phyloP scores from a whole-genome alignment of 208 protist genomes.

The Plasmodiophora brassicae region DNA sequence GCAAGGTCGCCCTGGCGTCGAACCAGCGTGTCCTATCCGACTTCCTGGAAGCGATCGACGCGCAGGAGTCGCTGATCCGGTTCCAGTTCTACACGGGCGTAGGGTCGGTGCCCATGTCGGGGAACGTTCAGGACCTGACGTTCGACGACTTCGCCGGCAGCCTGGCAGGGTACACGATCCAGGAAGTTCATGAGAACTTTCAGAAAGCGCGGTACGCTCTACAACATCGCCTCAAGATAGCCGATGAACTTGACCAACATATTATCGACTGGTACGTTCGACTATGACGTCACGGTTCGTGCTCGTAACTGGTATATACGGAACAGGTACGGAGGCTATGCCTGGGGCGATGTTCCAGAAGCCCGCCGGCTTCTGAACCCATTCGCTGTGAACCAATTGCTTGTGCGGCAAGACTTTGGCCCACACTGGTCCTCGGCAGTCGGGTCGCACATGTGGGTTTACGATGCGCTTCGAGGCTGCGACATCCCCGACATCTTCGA shows the following conservation, averaged over 20 bases:
- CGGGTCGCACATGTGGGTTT: not conserved
- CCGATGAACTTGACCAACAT: not conserved
- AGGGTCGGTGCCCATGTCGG: not conserved
- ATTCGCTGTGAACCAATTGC: not conserved
- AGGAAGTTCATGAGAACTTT: not conserved
- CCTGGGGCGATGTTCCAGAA: not conserved
- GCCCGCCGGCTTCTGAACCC: not conserved
- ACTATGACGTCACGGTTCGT: too few relatives aligned
- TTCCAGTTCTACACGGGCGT: slow-evolving; percentile 9
- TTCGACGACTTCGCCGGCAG: not conserved
- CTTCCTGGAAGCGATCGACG: not conserved
- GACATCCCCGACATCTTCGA: not conserved
- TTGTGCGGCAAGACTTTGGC: not conserved
- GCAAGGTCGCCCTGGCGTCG: too few relatives aligned
- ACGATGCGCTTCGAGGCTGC: not conserved
- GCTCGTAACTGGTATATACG: too few relatives aligned
- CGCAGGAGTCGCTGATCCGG: not conserved
- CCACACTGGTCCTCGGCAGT: not conserved
- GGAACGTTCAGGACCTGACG: not conserved
- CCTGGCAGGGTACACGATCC: not conserved
- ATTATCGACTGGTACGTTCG: not conserved
- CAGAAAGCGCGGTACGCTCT: not conserved
- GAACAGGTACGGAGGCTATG: slow-evolving; percentile 14
- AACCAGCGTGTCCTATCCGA: not conserved
- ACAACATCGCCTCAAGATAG: not conserved